Base-by-base conservation (phyloP, 2,329 filamentous ascomycete genomes). In the Diaporthe capsici region DNA sequence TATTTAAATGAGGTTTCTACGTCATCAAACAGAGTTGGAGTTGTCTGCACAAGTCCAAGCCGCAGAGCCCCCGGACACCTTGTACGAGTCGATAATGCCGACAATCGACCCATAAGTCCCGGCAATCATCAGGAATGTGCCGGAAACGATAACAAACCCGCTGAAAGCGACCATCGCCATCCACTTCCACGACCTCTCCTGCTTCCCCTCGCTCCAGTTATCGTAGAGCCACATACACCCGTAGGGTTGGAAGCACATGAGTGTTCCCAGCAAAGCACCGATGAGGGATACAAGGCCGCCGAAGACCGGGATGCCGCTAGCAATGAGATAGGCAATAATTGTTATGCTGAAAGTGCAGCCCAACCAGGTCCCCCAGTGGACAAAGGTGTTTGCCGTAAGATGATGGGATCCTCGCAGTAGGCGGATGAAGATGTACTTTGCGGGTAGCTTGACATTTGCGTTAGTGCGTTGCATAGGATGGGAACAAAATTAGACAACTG, bases 381-480 rank as follows among this genome's bases (percentile, higher is more conserved):
- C 76, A 0, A 80, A 17, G 0, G 81, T 82, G 77, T 85, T 84
- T 53, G 79, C 79, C 78, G 84, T 83, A 6, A 85, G 78, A 73
- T 86, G 84, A 25, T 75, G 65, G 7, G 84, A 84, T 75, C 83
- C 75, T 34, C 84, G 82, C 8, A 86, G 80, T 3, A 85, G 78
- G 1, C 84, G 83, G 12, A 86, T 84, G 47, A 86, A 85, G 12
- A 85, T 75, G 74, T 85, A 85, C 78, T 86, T 86, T 60, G 84
- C 82, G 3, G 84, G 63, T 17, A 68, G 28, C 63, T 68, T 25
- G 12, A 51, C 8, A 31, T 10, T 4, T 6, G 3, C 13, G 22
- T 10, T 12, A 39, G 47, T 37, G 1, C 10, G 6, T 3, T 31
- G 22, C 8, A 4, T 13, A 9, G 12, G 3, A 25, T n/a, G 15